Base-by-base conservation (phyloP, 805 yeast genomes). In the Sugiyamaella marilandica region DNA sequence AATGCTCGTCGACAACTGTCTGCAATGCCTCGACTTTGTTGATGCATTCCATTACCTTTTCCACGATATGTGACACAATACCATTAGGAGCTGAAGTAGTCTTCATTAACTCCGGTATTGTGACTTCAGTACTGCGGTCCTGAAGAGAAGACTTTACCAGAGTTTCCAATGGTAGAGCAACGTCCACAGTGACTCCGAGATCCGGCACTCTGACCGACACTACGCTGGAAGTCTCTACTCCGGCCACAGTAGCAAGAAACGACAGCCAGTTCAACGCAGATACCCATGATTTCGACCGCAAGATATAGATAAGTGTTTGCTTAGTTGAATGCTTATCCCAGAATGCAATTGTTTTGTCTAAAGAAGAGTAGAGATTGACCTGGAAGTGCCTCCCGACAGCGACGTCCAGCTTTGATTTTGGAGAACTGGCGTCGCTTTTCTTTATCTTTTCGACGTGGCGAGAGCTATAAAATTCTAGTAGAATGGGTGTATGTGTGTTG, bases 341-440 rank as follows among this genome's bases (percentile, higher is more conserved):
- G 4, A 87, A 63, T 11, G 80, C 77, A 10, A 91, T 72, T 0
- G 94, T 77, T 61, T 87, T 84, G 62, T 91, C 97, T 33, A 84
- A 66, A 0, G 78, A 66, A 44, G 84, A 87, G 62, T 83, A 87
- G 39, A 88, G 73, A 21, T 70, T 73, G 1, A 85, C 80, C 0
- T 65, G 54, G 39, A 73, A 73, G 8, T 57, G 35, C 2, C 54
- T 56, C 49, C 69, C 58, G 2, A 61, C 41, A 4, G 54, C 55
- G 14, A 69, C 43, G 7, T 49, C 49, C 37, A 67, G 49, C 41
- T 60, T 63, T 49, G 61, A 59, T 39, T 57, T 62, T 8, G 59
- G 55, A 19, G 57, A 53, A 1, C 54, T 37, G 5, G 41, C 21
- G 14, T 21, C 58, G 55, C 13, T 45, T 34, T 50, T 51, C n/a